phyloP scores from a whole-genome alignment of 768 basidiomycete species.

The Mycena albidolilacea region DNA sequence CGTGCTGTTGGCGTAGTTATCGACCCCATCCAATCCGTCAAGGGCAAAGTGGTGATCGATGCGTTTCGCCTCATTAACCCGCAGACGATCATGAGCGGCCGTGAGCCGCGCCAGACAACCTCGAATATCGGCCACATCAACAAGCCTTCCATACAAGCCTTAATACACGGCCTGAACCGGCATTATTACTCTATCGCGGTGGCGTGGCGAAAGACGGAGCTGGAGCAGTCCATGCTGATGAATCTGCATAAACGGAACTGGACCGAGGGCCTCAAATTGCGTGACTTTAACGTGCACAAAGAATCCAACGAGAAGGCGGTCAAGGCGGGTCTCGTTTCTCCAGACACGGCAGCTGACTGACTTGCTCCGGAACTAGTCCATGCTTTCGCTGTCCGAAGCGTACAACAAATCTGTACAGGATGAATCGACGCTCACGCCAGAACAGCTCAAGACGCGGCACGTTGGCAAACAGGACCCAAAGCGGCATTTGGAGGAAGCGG shows the following conservation, averaged over 20 bases:
- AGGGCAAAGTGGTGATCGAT: slow-evolving; percentile 98
- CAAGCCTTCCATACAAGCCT: slow-evolving; percentile 98
- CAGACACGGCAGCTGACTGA: slow-evolving; percentile 37
- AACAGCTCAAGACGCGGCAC: slow-evolving; percentile 97
- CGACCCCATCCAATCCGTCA: slow-evolving; percentile 99
- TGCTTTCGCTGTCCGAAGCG: slow-evolving; percentile 92
- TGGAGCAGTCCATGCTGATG: slow-evolving; percentile 99
- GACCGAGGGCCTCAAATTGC: slow-evolving; percentile 96
- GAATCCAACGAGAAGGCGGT: slow-evolving; percentile 93
- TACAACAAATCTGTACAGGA: slow-evolving; percentile 99
- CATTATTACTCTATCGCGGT: slow-evolving; percentile 99
- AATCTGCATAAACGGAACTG: slow-evolving; percentile 99
- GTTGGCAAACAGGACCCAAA: slow-evolving; percentile 99
- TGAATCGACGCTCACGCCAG: slow-evolving; percentile 93
- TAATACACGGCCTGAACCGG: slow-evolving; percentile 97
- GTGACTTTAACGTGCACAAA: slow-evolving; percentile 92
- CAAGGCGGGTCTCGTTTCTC: slow-evolving; percentile 73
- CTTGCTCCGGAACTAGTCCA: slow-evolving; percentile 69
- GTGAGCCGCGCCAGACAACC: slow-evolving; percentile 97
- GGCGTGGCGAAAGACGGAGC: slow-evolving; percentile 97
- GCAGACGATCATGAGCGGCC: slow-evolving; percentile 88
- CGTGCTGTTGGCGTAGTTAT: slow-evolving; percentile 98
- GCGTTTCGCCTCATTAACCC: slow-evolving; percentile 98
- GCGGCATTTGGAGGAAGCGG: slow-evolving; percentile 96
- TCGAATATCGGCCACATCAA: slow-evolving; percentile 99